Evolutionary conservation across 352 stramenopile genomes (phyloP), one percentile per base, ranked within the genome.

Genomic region (Globisporangium solare): DNA sequence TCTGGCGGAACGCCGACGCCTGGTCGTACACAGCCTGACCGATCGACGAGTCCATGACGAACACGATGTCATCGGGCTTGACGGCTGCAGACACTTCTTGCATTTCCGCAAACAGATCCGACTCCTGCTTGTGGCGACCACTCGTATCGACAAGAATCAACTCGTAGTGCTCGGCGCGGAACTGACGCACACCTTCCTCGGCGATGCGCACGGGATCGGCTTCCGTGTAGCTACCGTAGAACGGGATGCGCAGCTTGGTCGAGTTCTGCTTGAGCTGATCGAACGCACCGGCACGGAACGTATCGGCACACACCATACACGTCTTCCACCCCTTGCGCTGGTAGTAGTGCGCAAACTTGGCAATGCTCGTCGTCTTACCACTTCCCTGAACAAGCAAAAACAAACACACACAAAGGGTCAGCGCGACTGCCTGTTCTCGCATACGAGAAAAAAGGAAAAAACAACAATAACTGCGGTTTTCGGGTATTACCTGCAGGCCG

Each of bases 221-320:
- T 70, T 99, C 96, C 10, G 94, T 98, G 76, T 99, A 99, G 63
- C 78, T 96, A 24, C 97, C 97, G 72, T 99, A 99, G 70, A 99
- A 99, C 13, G 97, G 97, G 53, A 98, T 94, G 18, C 92, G 86
- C 58, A 99, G 74, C 78, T 99, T 99, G 27, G 96, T 99, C 27
- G 97, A 97, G 83, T 99, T 99, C 77, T 99, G 97, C 75, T 99
- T 99, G 18, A 99, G 77, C 71, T 99, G 97, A 77, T 99, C 97
- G 66, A 99, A 99, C 3, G 97, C 97, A 56, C 97, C 97, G 6
- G 97, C 97, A 42, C 96, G 88, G 74, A 99, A 99, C 31, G 97
- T 99, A 85, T 99, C 97, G 15, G 96, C 97, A 73, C 97, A 99
- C 5, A 99, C 97, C 97, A 99, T 99, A 64, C 88, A 97, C 39